Evolutionary conservation across 495 filamentous ascomycete genomes (phyloP), one percentile per base, ranked within the genome.

Genomic region (Neurospora sp.): DNA sequence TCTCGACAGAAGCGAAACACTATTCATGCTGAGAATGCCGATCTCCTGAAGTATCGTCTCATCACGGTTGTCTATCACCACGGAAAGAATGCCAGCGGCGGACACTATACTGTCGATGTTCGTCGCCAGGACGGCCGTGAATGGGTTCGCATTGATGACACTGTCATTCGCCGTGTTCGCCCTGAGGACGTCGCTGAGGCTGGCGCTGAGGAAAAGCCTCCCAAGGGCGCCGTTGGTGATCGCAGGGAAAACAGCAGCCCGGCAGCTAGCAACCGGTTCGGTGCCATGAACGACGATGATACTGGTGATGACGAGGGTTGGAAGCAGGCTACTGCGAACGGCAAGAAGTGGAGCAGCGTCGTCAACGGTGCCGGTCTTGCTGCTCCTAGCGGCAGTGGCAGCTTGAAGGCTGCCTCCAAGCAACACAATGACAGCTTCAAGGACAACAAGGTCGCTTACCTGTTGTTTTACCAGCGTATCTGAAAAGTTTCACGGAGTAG

Each of bases 51-150:
- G 78, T 99, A 99, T 79, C 87, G 88, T 22, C 87, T 99, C 4
- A 94, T 89, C 77, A 90, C 91, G n/a, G 96, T 96, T 31, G 94
- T 99, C 40, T 99, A 99, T 78, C 96, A 99, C 76, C 96, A 98
- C 73, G 96, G 96, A 53, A 98, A 96, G 82, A 94, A 93, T 78
- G 96, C 96, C 35, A 93, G 92, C 73, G 94, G 93, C 61, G 96
- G 96, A 22, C 96, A 99, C 78, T 99, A 99, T 79, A 99, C 96
- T 3, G 96, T 96, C 3, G 96, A 99, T 82, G 92, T 97, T 35
- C 89, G 94, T 53, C 91, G 96, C 40, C 96, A 98, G 80, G 96
- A 99, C 76, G 93, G 92, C 17, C 88, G 89, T 41, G 95, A 97
- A 80, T 99, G 96, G 96, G 92, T 99, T 73, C 91, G 95, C 73